Evolutionary conservation across 176 grass and related monocot genomes (phyloP), one percentile per base, ranked within the genome.

Genomic region (Carex littledalei): DNA sequence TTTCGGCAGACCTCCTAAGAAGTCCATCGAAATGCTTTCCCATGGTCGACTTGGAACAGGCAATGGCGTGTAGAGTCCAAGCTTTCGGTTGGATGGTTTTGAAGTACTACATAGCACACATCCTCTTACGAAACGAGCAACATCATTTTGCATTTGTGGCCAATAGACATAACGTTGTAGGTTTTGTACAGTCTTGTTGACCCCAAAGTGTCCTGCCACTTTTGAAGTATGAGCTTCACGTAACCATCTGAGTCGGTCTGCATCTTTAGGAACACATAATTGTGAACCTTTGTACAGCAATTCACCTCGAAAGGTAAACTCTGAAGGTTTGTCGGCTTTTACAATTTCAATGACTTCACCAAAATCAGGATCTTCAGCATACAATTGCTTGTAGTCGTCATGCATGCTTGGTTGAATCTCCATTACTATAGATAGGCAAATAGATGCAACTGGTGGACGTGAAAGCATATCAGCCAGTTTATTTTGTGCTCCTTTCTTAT

Each of bases 131-230:
- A 85, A 85, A 26, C 1, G 67, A 13, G 49, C 47, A 5, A 62
- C 81, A 84, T 69, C 63, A 34, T 83, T 63, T 12, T 84, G 61
- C 62, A 84, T 53, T 15, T 22, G 18, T 53, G 62, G 81, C 63
- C 62, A 84, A 34, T 69, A 84, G 21, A 84, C 39, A 24, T 84
- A 84, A 31, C 8, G 2, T 69, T 84, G 18, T 21, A 67, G 37
- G 18, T 84, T 84, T 68, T 84, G 63, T 65, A 26, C 50, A 26
- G 65, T 85, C 53, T 85, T 85, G 11, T 17, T 85, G 29, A 82
- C 12, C 16, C 41, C 13, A 56, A 85, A 75, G 26, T 85, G 83
- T 18, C 67, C 10, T 1, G 67, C 7, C 3, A 85, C 66, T 13
- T 85, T 85, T 24, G 83, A 85, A 14, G 45, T 45, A 43, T 85